Evolutionary conservation across 768 basidiomycete genomes (phyloP), one percentile per base, ranked within the genome.

Genomic region (Lactifluus echinatus): DNA sequence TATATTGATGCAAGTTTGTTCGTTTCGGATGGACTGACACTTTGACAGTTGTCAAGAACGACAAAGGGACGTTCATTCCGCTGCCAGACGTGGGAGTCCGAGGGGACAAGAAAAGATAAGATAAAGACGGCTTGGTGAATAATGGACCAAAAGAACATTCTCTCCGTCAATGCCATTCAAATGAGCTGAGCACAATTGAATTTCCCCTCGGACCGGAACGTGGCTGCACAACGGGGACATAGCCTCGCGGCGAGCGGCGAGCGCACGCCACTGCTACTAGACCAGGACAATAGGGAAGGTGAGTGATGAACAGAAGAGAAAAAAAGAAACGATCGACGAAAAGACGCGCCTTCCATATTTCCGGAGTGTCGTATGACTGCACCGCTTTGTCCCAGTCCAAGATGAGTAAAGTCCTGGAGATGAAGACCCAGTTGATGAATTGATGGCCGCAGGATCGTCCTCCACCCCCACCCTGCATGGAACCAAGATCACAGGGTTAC

Each of bases 401-500:
- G n/a, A n/a, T n/a, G n/a, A n/a, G n/a, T n/a, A n/a, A n/a, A n/a
- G n/a, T n/a, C n/a, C n/a, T 10, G 31, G 31, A 31, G 31, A 31
- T 31, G 31, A 31, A 31, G 10, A 31, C 4, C 5, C 31, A 31
- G 5, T 31, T 31, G 10, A 31, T 4, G 10, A 31, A n/a, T n/a
- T 45, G 44, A 28, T 4, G 23, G 26, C 15, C 7, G 52, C 31
- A 28, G 44, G 56, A 57, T 52, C 56, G 26, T 51, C 50, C n/a
- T 23, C 44, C 34, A 70, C 84, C 82, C 19, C 23, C 28, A 8
- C 15, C 2, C n/a, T n/a, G n/a, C n/a, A n/a, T 17, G 34, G 40
- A 59, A 26, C 8, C 26, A 15, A 23, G 45, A 53, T 53, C 34
- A 19, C 36, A 49, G 28, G n/a, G 50, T 33, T 46, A 42, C 50